Base-by-base conservation (phyloP, 2,329 filamentous ascomycete species). In the Stemphylium vesicarium region DNA sequence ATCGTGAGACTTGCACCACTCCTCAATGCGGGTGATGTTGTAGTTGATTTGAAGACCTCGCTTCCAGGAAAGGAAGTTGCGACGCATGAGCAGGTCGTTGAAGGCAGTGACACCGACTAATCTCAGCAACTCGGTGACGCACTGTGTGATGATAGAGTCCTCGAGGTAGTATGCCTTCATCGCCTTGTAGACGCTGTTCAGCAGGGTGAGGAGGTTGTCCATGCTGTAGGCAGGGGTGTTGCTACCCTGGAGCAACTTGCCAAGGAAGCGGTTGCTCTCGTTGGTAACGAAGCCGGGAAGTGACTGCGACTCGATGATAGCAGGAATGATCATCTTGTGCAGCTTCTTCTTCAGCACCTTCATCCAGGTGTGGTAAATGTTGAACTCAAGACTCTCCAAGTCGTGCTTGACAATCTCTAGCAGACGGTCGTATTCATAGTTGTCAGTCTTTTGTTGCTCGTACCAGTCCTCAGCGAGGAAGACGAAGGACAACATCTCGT, bases 291-390 rank as follows among this genome's bases (percentile, higher is more conserved):
- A 99, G 66, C 95, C 95, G 46, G 95, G 95, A 59, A 99, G 87
- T 20, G 95, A 98, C 77, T 99, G 95, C 42, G 94, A 98, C 77
- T 99, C 95, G 71, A 99, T 99, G 75, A 99, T 99, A 51, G 95
- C 95, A 1, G 95, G 95, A 48, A 99, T 96, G 71, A 99, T 96
- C 95, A 99, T 99, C 85, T 98, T 98, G 71, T 96, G 92, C 61
- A 99, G 84, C 81, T 96, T 96, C 87, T 97, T 97, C 85, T 99
- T 99, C 72, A 99, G 81, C 53, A 97, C 91, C 84, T 99, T 99
- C 95, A 99, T 99, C 95, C 95, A 99, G 22, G 95, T 99, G 79
- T 99, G 95, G 79, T 99, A 99, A 70, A 99, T 99, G 82, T 99
- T 99, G 83, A 99, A 99, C 79, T 99, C 95, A 61, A 99, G 83